Evolutionary conservation across 1,284 basidiomycete species (phyloP), one percentile per base, ranked within the genome.

Genomic region (Leucoagaricus sp.): DNA sequence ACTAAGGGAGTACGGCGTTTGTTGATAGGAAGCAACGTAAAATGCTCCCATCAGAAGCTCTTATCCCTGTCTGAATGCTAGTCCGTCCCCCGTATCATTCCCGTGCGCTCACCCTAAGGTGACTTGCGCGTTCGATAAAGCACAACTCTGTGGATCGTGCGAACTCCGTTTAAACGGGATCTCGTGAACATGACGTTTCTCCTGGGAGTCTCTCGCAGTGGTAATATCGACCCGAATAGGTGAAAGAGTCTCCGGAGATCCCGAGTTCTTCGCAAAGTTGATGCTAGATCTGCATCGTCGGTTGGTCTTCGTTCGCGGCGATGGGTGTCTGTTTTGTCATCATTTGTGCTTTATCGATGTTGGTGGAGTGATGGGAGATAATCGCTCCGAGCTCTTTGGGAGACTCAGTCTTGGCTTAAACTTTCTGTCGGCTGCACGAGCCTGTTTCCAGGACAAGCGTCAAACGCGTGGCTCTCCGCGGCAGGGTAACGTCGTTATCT

Each of bases 31-130:
- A 29, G 46, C 42, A 25, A 8, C 40, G 46, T 15, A 15, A 33
- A 46, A 46, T 28, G 19, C 23, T 42, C 44, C 53, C 33, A 54
- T 54, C 53, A 54, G 45, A 54, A 47, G 25, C 40, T 33, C 19
- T 23, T 31, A 45, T 21, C 36, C 29, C 17, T 53, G 42, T 34
- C 36, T 38, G 36, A 38, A 38, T 10, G 4, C 15, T 4, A 5
- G 4, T 5, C 36, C 36, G 15, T 38, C 36, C 13, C 36, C n/a
- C n/a, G n/a, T n/a, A n/a, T n/a, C 29, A 9, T 38, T 23, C 15
- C 17, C 21, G n/a, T n/a, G n/a, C n/a, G n/a, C n/a, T n/a, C n/a
- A n/a, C n/a, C n/a, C n/a, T n/a, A n/a, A n/a, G n/a, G n/a, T n/a
- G n/a, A n/a, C n/a, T n/a, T n/a, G n/a, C n/a, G n/a, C n/a, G n/a